Evolutionary conservation across 148 eudicot genomes (phyloP).

Genomic region (Hydrangea macrophylla): DNA sequence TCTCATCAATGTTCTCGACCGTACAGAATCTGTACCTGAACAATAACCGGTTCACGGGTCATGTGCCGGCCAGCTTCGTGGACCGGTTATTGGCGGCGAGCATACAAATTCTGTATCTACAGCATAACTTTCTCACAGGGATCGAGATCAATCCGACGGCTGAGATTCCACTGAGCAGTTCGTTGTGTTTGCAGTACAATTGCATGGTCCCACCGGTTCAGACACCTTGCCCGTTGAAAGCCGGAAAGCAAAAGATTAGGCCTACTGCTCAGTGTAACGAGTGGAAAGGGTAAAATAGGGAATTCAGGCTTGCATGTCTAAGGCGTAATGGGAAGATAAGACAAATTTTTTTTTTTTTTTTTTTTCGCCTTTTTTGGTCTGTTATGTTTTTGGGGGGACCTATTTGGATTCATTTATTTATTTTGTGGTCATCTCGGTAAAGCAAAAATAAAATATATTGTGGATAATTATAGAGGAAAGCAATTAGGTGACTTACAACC

Average conservation of each 20-base stretch:
- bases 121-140: slow-evolving; percentile 83
- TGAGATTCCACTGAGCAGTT: slow-evolving; percentile 72
- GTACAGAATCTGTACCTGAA: slow-evolving; percentile 70
- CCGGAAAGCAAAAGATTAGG: slow-evolving; percentile 68
- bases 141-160: slow-evolving; percentile 73
- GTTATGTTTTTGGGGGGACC: not conserved
- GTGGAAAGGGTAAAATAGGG: slow-evolving; percentile 53
- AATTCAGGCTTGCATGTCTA: not conserved
- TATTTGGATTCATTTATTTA: slow-evolving; percentile 8
- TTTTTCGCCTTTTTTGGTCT: not conserved
- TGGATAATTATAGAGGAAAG: slow-evolving; percentile 4
- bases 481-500: too few species aligned
- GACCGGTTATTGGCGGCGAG: slow-evolving; percentile 55
- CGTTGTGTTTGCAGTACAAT: slow-evolving; percentile 83
- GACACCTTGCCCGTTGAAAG: slow-evolving; percentile 82
- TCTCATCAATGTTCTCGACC: slow-evolving; percentile 68
- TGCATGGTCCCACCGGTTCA: slow-evolving; percentile 88
- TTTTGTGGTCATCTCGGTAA: slow-evolving; percentile 9
- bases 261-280: slow-evolving; percentile 68
- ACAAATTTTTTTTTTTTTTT: not conserved
- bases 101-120: slow-evolving; percentile 65
- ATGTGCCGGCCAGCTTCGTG: slow-evolving; percentile 57
- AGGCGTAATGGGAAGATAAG: not conserved
- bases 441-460: slow-evolving; percentile 6
- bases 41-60: slow-evolving; percentile 79